phyloP scores from a whole-genome alignment of 2,329 filamentous ascomycete genomes.

The Arthrinium puccinioides region DNA sequence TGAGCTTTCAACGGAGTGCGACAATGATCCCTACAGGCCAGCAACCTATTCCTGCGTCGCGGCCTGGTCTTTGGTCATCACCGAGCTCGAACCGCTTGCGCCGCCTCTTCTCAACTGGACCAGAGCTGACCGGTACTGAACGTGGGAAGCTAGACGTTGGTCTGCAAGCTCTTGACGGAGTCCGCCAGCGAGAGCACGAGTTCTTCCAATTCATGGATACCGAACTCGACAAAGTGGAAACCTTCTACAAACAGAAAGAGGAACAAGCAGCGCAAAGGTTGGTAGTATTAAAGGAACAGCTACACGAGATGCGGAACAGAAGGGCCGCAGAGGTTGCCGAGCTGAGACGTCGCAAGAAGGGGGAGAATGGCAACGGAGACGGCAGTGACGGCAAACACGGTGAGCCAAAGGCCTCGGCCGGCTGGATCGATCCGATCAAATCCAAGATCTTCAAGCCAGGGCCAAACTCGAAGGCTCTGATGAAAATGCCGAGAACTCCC shows the following conservation, averaged over 20 bases:
- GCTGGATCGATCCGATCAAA: constrained; percentile 48
- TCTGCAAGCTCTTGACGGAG: constrained; percentile 35
- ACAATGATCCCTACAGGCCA: constrained; percentile 21
- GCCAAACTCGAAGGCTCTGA: constrained; percentile 53
- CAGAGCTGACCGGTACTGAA: constrained; percentile 24
- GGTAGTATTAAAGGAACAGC: constrained; percentile 65
- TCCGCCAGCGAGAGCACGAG: constrained; percentile 70
- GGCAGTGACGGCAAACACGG: constrained; percentile 4
- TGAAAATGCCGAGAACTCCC: constrained; percentile 45
- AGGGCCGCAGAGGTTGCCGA: constrained; percentile 64
- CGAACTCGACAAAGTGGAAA: constrained; percentile 86
- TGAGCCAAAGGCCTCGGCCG: constrained; percentile 16
- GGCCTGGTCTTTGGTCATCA: too few relatives aligned
- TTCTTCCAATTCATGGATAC: constrained; percentile 81
- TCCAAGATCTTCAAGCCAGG: constrained; percentile 47
- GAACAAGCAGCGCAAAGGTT: constrained; percentile 72
- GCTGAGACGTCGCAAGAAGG: constrained; percentile 27
- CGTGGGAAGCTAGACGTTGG: constrained; percentile 31
- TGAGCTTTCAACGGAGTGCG: constrained; percentile 27
- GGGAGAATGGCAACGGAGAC: constrained; percentile 17
- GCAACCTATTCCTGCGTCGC: too few relatives aligned
- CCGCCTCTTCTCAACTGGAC: constrained; percentile 32
- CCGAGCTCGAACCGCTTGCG: constrained; percentile 24
- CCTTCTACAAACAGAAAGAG: constrained; percentile 84
- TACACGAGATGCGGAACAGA: constrained; percentile 87